A percentile compares a stretch with the other conserved stretches of the same genome.
Conservation (phyloP, 768 basidiomycete genomes). For the Agaricus blazei region DNA sequence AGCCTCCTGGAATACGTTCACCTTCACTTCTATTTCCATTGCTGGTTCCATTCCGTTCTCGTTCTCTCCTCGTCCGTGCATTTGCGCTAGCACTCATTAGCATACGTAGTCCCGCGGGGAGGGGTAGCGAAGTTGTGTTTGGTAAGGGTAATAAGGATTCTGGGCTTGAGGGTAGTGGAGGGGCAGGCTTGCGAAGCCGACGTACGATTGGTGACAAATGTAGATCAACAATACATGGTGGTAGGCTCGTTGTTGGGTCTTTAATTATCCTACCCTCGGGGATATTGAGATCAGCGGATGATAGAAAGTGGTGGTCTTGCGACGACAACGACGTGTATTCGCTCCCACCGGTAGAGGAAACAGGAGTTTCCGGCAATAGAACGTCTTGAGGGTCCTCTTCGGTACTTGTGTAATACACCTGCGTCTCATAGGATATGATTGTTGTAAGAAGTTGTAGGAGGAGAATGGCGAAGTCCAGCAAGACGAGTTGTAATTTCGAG, state of each 20-base stretch:
- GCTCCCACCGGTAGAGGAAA: constrained; percentile 13
- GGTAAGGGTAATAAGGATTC: constrained; percentile 48
- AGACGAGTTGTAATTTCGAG: constrained; percentile 60
- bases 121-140: constrained; percentile 50
- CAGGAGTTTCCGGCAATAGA: constrained; percentile 21
- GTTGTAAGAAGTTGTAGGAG: constrained; percentile 61
- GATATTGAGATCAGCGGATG: constrained; percentile 12
- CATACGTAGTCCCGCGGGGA: constrained; percentile 46
- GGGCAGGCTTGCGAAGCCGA: constrained; percentile 53
- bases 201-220: constrained; percentile 47
- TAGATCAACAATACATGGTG: constrained; percentile 50
- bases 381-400: constrained; percentile 36
- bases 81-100: constrained; percentile 41
- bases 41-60: constrained; percentile 6
- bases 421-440: constrained; percentile 64
- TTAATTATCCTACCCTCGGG: constrained; percentile 14
- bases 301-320: constrained; percentile 14
- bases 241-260: constrained; percentile 17
- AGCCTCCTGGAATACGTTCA: constrained; percentile 30
- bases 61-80: constrained; percentile 16
- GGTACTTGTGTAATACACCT: constrained; percentile 32
- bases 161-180: constrained; percentile 22
- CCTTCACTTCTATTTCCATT: constrained; percentile 8
- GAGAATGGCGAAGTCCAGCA: constrained; percentile 65
- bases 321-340: background rate